Evolutionary conservation across 2,329 filamentous ascomycete species (phyloP).

Genomic region (Colletotrichum musae): DNA sequence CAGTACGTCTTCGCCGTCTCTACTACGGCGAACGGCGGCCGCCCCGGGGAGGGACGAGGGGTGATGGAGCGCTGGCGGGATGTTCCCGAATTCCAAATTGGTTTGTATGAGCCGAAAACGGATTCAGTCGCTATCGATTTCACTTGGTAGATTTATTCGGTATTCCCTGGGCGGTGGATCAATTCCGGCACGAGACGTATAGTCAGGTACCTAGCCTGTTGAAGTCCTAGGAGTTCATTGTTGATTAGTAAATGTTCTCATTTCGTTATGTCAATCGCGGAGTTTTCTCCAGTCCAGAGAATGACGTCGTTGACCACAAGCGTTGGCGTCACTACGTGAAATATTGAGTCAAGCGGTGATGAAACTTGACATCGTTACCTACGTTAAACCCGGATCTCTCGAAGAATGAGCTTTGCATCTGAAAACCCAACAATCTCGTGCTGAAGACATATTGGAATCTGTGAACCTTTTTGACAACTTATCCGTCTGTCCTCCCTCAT

Average conservation of each 20-base stretch:
- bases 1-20: constrained; percentile 33
- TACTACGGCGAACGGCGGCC: constrained; percentile 8
- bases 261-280: not conserved
- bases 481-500: too few species aligned
- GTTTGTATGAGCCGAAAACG: not conserved
- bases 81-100: constrained; percentile 1
- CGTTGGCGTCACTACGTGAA: constrained; percentile 4
- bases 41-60: not conserved
- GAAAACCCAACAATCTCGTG: too few species aligned
- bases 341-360: not conserved
- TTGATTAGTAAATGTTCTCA: too few species aligned
- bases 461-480: too few species aligned
- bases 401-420: not conserved
- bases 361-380: not conserved
- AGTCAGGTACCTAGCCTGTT: too few species aligned
- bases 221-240: too few species aligned
- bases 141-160: too few species aligned
- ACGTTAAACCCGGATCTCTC: not conserved
- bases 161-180: too few species aligned
- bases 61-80: constrained; percentile 24
- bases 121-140: too few species aligned
- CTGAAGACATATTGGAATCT: too few species aligned
- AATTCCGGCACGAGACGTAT: too few species aligned
- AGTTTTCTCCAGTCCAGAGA: not conserved
- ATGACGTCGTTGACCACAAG: constrained; percentile 6